These are phyloP conservation scores for Metarhizium album DNA, from an alignment of 2,329 filamentous ascomycete genomes.

Conservation along the genomic window DNA sequence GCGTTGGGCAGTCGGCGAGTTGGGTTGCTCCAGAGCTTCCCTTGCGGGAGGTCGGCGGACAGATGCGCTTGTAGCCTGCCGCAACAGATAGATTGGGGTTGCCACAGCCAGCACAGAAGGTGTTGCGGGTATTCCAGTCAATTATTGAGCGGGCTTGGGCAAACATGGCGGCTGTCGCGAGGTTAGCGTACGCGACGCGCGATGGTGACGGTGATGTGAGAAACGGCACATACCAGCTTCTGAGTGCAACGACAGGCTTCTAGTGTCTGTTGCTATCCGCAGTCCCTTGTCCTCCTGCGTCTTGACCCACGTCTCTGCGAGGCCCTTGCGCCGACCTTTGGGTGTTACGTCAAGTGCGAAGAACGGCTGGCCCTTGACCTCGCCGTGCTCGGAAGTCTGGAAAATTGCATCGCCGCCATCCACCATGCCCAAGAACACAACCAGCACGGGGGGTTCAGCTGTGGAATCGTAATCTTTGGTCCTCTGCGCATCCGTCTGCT, in stretches of 20 bases:
- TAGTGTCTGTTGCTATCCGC: slow-evolving; percentile 55
- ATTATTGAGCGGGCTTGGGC: slow-evolving; percentile 79
- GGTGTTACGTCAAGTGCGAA: slow-evolving; percentile 88
- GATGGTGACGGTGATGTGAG: not conserved
- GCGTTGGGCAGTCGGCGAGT: slow-evolving; percentile 56
- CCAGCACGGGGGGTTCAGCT: slow-evolving; percentile 47
- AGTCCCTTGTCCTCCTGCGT: slow-evolving; percentile 43
- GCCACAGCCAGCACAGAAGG: slow-evolving; percentile 85
- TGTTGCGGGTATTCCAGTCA: slow-evolving; percentile 91
- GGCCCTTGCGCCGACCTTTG: slow-evolving; percentile 49
- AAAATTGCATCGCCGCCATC: slow-evolving; percentile 35
- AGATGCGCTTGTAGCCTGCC: slow-evolving; percentile 70
- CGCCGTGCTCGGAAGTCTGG: slow-evolving; percentile 39
- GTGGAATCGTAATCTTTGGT: slow-evolving; percentile 65
- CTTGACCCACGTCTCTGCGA: slow-evolving; percentile 39
- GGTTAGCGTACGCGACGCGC: not conserved
- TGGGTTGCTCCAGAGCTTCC: slow-evolving; percentile 22
- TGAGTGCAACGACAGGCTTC: slow-evolving; percentile 48
- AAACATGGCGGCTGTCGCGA: slow-evolving; percentile 64
- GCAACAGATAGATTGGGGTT: slow-evolving; percentile 69
- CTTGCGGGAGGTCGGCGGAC: slow-evolving; percentile 57
- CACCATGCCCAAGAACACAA: slow-evolving; percentile 79
- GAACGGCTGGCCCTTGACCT: slow-evolving; percentile 69
- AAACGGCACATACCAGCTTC: slow-evolving; percentile 44
- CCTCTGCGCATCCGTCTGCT: slow-evolving; percentile 58